A percentile compares a stretch with the other conserved stretches of the same genome.
These are phyloP conservation scores for Venturia oleaginea DNA, from an alignment of 2,329 filamentous ascomycete species.

Conservation along the genomic window DNA sequence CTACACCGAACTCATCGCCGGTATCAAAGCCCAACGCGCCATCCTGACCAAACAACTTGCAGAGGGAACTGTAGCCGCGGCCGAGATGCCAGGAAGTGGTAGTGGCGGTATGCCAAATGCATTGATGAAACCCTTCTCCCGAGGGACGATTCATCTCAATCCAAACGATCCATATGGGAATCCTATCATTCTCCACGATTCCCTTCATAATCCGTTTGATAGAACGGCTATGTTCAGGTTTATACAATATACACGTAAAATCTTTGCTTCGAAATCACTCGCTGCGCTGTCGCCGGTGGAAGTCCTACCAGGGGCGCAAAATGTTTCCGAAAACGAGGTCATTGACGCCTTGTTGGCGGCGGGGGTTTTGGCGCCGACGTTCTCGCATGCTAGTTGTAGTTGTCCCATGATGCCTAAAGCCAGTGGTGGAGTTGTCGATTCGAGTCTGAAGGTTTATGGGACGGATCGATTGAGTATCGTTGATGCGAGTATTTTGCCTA, in stretches of 20 bases:
- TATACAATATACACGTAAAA: not conserved
- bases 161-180: not conserved
- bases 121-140: conserved; percentile 19
- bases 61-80: not conserved
- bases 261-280: not conserved
- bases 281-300: not conserved
- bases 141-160: conserved; percentile 24
- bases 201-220: not conserved
- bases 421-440: conserved; percentile 18
- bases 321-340: not conserved
- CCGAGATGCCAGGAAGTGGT: not conserved
- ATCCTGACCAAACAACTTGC: not conserved
- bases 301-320: not conserved
- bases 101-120: not conserved
- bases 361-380: not conserved
- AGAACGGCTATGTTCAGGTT: not conserved
- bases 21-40: not conserved
- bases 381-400: conserved; percentile 22
- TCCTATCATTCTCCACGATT: not conserved
- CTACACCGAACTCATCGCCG: not conserved
- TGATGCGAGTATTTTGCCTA: conserved; percentile 27
- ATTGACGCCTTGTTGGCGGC: not conserved
- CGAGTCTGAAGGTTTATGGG: conserved; percentile 23
- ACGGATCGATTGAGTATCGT: conserved; percentile 27
- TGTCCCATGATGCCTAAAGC: conserved; percentile 24